phyloP scores from a whole-genome alignment of 306 rosid species.

The Fragaria vesca region DNA sequence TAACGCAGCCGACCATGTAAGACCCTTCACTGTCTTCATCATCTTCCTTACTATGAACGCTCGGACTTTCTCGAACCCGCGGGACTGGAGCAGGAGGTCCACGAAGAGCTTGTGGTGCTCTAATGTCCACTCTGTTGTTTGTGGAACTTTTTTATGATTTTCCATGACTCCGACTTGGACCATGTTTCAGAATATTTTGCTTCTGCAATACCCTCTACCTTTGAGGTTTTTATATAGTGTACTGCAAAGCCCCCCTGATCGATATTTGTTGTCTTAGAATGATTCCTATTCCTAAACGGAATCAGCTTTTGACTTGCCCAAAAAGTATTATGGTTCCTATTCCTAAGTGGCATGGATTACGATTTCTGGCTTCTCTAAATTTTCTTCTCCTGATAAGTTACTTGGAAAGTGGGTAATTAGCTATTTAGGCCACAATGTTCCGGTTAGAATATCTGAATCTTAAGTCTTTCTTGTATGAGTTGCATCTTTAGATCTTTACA shows the following conservation, averaged over 20 bases:
- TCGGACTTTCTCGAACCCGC: background rate
- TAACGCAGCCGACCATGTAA: background rate
- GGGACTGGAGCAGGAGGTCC: background rate
- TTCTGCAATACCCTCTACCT: background rate
- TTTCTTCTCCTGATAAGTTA: no score
- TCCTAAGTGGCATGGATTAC: background rate
- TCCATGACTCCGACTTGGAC: background rate
- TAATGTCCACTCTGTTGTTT: constrained; percentile 8
- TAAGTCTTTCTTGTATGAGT: no score
- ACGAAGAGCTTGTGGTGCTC: constrained; percentile 13
- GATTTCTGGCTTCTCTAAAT: no score
- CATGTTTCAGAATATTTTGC: background rate
- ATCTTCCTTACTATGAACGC: background rate
- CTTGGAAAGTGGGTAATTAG: no score
- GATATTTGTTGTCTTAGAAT: background rate
- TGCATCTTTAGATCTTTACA: no score
- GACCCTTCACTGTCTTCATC: background rate
- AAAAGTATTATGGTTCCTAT: no score
- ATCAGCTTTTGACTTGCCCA: background rate
- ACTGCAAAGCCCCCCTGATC: background rate
- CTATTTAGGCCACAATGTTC: no score
- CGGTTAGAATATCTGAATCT: no score
- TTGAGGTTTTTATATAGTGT: background rate
- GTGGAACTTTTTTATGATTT: background rate
- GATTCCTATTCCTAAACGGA: background rate